Evolutionary conservation across 192 early-diverging fungal species (phyloP).

Genomic region (Coemansia sp.): DNA sequence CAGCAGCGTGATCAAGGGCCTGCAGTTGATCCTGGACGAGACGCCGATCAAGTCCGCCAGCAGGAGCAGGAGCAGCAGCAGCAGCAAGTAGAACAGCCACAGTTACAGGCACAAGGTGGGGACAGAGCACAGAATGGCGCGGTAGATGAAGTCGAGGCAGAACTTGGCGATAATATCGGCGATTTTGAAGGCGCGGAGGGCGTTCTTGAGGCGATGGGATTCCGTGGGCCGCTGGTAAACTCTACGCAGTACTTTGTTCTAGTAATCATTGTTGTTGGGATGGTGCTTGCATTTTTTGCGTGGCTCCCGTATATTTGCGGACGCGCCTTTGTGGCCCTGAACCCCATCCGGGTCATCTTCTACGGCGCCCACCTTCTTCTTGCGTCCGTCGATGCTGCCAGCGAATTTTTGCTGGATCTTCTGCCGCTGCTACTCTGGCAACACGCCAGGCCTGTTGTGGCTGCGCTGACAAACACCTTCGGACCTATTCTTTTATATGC

Average conservation of each 20-base stretch:
- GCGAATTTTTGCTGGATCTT: constrained; percentile 27
- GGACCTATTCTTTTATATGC: constrained; percentile 14
- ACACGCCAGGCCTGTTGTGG: constrained; percentile 12
- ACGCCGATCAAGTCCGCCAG: not conserved
- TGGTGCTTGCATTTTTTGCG: constrained; percentile 66
- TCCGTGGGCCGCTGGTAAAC: constrained; percentile 79
- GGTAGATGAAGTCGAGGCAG: constrained; percentile 28
- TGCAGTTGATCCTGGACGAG: not conserved
- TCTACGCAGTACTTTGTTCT: constrained; percentile 79
- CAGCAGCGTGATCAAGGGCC: not conserved
- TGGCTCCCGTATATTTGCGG: constrained; percentile 70
- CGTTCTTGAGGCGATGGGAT: constrained; percentile 86
- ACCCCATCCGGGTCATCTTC: constrained; percentile 57
- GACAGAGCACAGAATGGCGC: not conserved
- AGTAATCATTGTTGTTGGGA: constrained; percentile 69
- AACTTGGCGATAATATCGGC: constrained; percentile 57
- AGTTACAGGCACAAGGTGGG: not conserved
- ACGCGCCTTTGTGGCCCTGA: constrained; percentile 21
- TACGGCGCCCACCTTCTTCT: constrained; percentile 73
- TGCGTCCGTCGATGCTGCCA: constrained; percentile 27
- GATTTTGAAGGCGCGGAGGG: constrained; percentile 68
- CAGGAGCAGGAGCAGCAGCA: constrained; percentile 6
- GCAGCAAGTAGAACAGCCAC: not conserved
- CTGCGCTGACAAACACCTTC: not conserved
- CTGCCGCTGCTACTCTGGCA: constrained; percentile 12